Percentiles rank a stretch among this genome's conserved stretches.
These are phyloP conservation scores for Tetrapisispora iriomotensis DNA, from an alignment of 805 yeast species.

Conservation along the genomic window DNA sequence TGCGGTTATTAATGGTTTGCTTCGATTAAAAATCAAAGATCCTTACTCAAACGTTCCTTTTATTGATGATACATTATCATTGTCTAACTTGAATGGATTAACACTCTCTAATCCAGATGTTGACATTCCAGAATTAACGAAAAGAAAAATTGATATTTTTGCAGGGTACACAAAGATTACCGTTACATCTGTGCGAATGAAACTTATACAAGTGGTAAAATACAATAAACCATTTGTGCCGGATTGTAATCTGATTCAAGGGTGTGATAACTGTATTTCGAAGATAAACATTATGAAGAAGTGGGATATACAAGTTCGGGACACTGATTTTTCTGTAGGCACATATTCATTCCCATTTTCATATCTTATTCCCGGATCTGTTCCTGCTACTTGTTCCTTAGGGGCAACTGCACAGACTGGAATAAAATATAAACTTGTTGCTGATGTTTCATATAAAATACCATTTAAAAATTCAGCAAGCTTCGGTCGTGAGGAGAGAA, in stretches of 20 bases:
- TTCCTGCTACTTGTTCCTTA: slow-evolving; percentile 64
- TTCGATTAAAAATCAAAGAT: slow-evolving; percentile 46
- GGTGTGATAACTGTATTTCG: slow-evolving; percentile 50
- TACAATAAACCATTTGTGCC: slow-evolving; percentile 59
- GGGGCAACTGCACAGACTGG: slow-evolving; percentile 44
- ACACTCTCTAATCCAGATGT: slow-evolving; percentile 10
- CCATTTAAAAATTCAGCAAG: slow-evolving; percentile 10
- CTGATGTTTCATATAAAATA: slow-evolving; percentile 39
- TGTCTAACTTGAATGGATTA: not conserved
- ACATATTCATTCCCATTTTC: slow-evolving; percentile 87
- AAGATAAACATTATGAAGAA: slow-evolving; percentile 57
- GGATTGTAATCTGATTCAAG: slow-evolving; percentile 37
- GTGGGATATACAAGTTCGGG: slow-evolving; percentile 72
- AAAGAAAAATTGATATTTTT: slow-evolving; percentile 20
- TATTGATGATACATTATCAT: slow-evolving; percentile 5
- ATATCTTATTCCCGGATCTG: slow-evolving; percentile 74
- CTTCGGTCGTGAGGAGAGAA: slow-evolving; percentile 26
- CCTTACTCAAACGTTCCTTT: slow-evolving; percentile 14
- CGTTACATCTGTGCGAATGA: slow-evolving; percentile 50
- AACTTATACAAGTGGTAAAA: slow-evolving; percentile 61
- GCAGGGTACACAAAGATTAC: slow-evolving; percentile 36
- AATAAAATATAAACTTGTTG: slow-evolving; percentile 69
- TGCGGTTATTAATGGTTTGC: slow-evolving; percentile 70
- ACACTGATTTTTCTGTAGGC: slow-evolving; percentile 52
- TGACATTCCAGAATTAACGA: slow-evolving; percentile 7